Percentiles rank a stretch among this genome's conserved stretches.
These are phyloP conservation scores for Ganoderma multipileum DNA, from an alignment of 1,284 basidiomycete species.

Conservation along the genomic window DNA sequence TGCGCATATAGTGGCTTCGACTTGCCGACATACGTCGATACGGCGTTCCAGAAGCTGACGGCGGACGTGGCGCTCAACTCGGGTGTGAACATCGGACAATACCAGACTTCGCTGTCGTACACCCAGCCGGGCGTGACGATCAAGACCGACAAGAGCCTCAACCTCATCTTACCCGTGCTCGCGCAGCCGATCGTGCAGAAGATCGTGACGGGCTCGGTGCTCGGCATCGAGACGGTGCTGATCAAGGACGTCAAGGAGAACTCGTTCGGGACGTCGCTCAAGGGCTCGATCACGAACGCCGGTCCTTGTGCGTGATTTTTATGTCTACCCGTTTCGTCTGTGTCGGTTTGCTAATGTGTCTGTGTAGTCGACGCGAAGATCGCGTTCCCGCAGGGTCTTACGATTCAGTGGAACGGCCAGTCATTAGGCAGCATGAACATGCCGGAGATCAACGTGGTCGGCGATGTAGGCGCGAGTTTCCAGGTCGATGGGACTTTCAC, in stretches of 20 bases:
- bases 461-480: slow-evolving; percentile 70
- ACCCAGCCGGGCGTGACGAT: slow-evolving; percentile 66
- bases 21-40: slow-evolving; percentile 69
- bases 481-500: slow-evolving; percentile 63
- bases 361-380: slow-evolving; percentile 73
- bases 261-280: slow-evolving; percentile 66
- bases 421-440: slow-evolving; percentile 70
- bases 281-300: slow-evolving; percentile 74
- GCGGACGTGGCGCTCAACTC: slow-evolving; percentile 68
- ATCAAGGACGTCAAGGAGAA: slow-evolving; percentile 64
- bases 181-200: slow-evolving; percentile 84
- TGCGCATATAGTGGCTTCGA: slow-evolving; percentile 61
- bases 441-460: slow-evolving; percentile 61
- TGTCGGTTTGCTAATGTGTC: slow-evolving; percentile 7
- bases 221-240: slow-evolving; percentile 65
- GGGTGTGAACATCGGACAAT: slow-evolving; percentile 70
- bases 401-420: slow-evolving; percentile 67
- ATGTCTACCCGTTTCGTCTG: not conserved
- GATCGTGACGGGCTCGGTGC: slow-evolving; percentile 65
- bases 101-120: slow-evolving; percentile 68
- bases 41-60: slow-evolving; percentile 69
- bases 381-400: slow-evolving; percentile 68
- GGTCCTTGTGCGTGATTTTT: slow-evolving; percentile 66
- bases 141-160: slow-evolving; percentile 65
- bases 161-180: slow-evolving; percentile 74